Evolutionary conservation across 106 monocot genomes (phyloP).

Genomic region (Iris macrosiphon): DNA sequence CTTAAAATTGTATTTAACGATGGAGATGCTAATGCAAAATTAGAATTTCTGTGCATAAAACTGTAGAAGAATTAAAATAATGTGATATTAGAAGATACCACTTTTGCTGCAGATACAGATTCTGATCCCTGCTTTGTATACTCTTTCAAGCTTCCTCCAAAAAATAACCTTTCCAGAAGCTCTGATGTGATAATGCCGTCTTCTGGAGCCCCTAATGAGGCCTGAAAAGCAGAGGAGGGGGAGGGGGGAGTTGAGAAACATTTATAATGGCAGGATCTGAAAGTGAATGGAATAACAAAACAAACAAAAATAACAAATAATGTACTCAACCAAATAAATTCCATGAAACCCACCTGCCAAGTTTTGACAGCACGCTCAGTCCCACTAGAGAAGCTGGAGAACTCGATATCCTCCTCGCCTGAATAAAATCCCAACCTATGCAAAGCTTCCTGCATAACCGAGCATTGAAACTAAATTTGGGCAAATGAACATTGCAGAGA

Average conservation of each 20-base stretch:
- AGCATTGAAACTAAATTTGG: not conserved
- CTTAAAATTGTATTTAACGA: too few species aligned
- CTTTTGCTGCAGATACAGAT: not conserved
- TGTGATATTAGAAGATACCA: slow-evolving; percentile 8
- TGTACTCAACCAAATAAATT: too few species aligned
- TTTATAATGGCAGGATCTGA: too few species aligned
- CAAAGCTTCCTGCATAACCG: slow-evolving; percentile 78
- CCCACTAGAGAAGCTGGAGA: slow-evolving; percentile 66
- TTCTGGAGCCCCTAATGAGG: slow-evolving; percentile 47
- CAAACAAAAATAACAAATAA: too few species aligned
- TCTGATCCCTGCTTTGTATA: slow-evolving; percentile 7
- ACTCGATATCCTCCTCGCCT: slow-evolving; percentile 96
- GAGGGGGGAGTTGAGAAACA: too few species aligned
- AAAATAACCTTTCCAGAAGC: slow-evolving; percentile 58
- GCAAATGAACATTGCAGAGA: too few species aligned
- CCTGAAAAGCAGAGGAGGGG: slow-evolving; percentile 41
- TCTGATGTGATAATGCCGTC: slow-evolving; percentile 74
- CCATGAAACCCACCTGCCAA: slow-evolving; percentile 90
- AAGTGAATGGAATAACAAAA: too few species aligned
- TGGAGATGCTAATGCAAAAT: too few species aligned
- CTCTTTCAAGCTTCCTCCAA: slow-evolving; percentile 15
- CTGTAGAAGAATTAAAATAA: not conserved
- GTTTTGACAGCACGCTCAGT: slow-evolving; percentile 97
- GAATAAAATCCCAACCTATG: slow-evolving; percentile 83
- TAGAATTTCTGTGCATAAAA: too few species aligned